These are phyloP conservation scores for Epipyxis sp. DNA, from an alignment of 108 stramenopile species.

Conservation along the genomic window DNA sequence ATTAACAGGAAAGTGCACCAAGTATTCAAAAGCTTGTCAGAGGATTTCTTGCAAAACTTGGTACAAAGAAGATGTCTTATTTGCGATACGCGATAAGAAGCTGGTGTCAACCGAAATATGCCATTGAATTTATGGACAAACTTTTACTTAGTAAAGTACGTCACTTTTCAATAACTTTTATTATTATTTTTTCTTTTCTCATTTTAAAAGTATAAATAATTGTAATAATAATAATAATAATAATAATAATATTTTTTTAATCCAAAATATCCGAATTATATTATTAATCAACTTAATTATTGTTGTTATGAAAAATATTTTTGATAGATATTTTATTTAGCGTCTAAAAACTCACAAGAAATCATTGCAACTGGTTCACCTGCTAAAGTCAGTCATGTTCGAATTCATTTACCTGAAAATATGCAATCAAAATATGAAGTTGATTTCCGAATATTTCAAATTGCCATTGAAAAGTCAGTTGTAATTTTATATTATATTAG, in stretches of 20 bases:
- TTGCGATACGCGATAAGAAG: neutral
- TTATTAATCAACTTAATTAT: neutral
- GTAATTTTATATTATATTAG: too few relatives aligned
- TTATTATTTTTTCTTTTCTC: too few relatives aligned
- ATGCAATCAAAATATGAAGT: too few relatives aligned
- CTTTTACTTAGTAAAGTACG: neutral
- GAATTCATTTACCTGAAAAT: too few relatives aligned
- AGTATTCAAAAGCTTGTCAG: neutral
- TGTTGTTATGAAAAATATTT: neutral
- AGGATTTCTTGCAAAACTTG: neutral
- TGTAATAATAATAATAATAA: neutral
- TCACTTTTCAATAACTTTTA: neutral
- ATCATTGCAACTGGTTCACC: too few relatives aligned
- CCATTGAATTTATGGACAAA: neutral
- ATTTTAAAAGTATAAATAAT: too few relatives aligned
- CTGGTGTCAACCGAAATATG: neutral
- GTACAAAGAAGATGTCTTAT: neutral
- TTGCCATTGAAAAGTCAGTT: too few relatives aligned
- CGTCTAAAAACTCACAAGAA: too few relatives aligned
- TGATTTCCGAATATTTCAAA: too few relatives aligned
- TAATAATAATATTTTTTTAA: neutral
- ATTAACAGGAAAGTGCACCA: neutral
- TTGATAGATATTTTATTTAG: neutral
- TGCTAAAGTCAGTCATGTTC: too few relatives aligned
- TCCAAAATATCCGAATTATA: neutral